Base-by-base conservation (phyloP, 2,329 filamentous ascomycete genomes). In the Penicillium sp. region DNA sequence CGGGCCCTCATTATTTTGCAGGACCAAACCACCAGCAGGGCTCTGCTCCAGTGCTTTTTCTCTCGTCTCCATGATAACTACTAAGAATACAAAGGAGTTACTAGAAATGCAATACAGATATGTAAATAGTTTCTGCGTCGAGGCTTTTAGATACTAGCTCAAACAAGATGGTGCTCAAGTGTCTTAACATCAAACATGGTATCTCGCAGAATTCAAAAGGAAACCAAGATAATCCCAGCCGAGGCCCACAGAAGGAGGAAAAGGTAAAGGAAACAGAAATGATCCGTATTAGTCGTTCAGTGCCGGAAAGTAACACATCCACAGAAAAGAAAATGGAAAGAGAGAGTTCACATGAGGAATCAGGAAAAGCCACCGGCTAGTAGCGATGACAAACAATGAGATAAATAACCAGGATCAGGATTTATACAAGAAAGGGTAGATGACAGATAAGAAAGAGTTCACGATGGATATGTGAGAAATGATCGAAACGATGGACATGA, bases 401-500 rank as follows among this genome's bases (percentile, higher is more conserved):
- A 45, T 36, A 37, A 43, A 39, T 18, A 39, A 34, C 26, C 24
- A 49, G 22, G 44, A 35, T 31, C 47, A 43, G 16, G 39, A 31
- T 58, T 46, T 58, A 51, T 55, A 39, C 36, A 51, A 48, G 4
- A 20, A 4, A 36, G 16, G 11, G 36, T 40, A 20, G 34, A 6
- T 18, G 38, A 6, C 14, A 40, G 14, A 44, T 34, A 40, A 43
- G 34, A 32, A 46, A 46, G 54, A 24, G 44, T 41, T 39, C 39
- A 48, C 38, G 39, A 36, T 24, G 29, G 23, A 44, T 49, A 49
- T 26, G 42, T 44, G 43, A 39, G 42, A 42, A 52, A 55, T 54
- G 23, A 39, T 54, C 45, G 53, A 42, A 54, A 56, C 38, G 49
- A 57, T 56, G 52, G 57, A 54, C 50, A 57, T 59, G 54, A 51